phyloP scores from a whole-genome alignment of 176 grass and related monocot genomes.

The Zea mays region Zm-B73-REFERENCE-NAM-5.0 NC_050099.1:213998501-213999000 shows the following conservation, averaged over 20 bases:
- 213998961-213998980: constrained; percentile 54
- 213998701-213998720: neutral
- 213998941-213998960: constrained; percentile 58
- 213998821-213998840: constrained; percentile 74
- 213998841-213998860: constrained; percentile 39
- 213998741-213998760: constrained; percentile 65
- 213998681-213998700: neutral
- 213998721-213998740: no score
- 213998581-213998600: constrained; percentile 56
- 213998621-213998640: constrained; percentile 43
- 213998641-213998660: neutral
- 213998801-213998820: constrained; percentile 55
- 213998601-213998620: constrained; percentile 40
- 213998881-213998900: neutral
- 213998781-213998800: constrained; percentile 48
- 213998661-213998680: neutral
- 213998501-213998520: constrained; percentile 26
- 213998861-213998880: neutral
- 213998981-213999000: constrained; percentile 47
- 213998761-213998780: constrained; percentile 51
- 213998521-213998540: constrained; percentile 49
- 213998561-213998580: constrained; percentile 39
- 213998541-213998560: constrained; percentile 44
- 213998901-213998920: no score
- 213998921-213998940: neutral